These are phyloP conservation scores for Fusarium compactum DNA, from an alignment of 2,329 filamentous ascomycete species.

Conservation along the genomic window DNA sequence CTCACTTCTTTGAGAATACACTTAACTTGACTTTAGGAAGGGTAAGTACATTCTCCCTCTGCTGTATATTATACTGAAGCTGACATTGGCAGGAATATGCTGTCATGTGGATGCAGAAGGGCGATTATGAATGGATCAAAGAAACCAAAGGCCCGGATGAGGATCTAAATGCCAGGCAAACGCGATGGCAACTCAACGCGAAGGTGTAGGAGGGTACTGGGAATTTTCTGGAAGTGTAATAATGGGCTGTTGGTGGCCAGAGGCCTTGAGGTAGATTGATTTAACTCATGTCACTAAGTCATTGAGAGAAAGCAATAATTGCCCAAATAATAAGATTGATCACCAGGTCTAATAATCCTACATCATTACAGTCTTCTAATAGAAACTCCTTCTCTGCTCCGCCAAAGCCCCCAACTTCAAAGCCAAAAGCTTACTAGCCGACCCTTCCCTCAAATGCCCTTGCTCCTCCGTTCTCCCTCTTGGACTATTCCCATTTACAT, in stretches of 20 bases:
- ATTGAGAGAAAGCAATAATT: no score
- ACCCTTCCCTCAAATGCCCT: neutral
- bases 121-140: conserved; percentile 12
- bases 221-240: no score
- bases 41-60: neutral
- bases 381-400: conserved; percentile 3
- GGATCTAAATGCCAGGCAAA: conserved; percentile 13
- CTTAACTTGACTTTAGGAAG: conserved; percentile 25
- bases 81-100: neutral
- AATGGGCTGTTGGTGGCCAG: no score
- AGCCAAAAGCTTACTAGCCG: conserved; percentile 24
- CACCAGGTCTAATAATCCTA: rapidly evolving
- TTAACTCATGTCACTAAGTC: no score
- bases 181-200: conserved; percentile 6
- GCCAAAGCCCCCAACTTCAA: conserved; percentile 40
- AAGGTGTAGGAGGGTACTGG: neutral
- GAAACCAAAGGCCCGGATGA: neutral
- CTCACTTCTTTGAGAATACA: conserved; percentile 14
- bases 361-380: neutral
- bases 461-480: conserved; percentile 7
- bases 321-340: neutral
- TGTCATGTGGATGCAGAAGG: conserved; percentile 10
- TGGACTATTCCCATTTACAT: neutral
- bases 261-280: no score
- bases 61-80: no score